phyloP scores from a whole-genome alignment of 2,329 filamentous ascomycete genomes.

The Tolypocladium inflatum region DNA sequence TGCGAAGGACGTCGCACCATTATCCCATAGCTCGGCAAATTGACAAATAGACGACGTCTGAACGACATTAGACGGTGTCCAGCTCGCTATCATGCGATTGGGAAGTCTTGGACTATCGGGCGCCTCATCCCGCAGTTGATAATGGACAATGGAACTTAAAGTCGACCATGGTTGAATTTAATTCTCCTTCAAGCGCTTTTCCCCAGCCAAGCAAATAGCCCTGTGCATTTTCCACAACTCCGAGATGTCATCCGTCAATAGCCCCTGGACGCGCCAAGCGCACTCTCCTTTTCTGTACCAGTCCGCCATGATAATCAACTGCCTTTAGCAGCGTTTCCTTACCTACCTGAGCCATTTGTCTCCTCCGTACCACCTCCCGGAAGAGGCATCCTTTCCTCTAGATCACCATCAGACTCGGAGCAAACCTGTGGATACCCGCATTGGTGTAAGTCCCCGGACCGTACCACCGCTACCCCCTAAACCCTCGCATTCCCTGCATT shows the following conservation, averaged over 20 bases:
- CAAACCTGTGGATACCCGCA: too few species aligned
- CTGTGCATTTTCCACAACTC: not conserved
- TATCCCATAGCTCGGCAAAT: too few species aligned
- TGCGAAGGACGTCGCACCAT: too few species aligned
- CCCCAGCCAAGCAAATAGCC: not conserved
- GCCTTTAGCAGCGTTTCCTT: not conserved
- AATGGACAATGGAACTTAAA: not conserved
- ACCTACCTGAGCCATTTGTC: not conserved
- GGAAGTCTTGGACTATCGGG: too few species aligned
- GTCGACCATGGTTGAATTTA: not conserved
- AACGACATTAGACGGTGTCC: too few species aligned
- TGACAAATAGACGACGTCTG: too few species aligned
- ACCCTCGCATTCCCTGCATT: not conserved
- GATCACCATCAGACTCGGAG: too few species aligned
- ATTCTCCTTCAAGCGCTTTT: not conserved
- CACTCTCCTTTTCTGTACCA: not conserved
- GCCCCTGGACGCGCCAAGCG: not conserved
- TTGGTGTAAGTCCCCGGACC: too few species aligned
- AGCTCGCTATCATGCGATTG: too few species aligned
- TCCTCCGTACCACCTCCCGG: too few species aligned
- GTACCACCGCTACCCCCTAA: not conserved
- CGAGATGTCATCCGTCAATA: not conserved
- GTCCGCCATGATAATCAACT: not conserved
- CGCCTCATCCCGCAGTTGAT: too few species aligned
- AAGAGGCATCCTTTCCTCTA: too few species aligned